phyloP scores from a whole-genome alignment of 2,329 filamentous ascomycete genomes.

The Magnaporthales sp. region DNA sequence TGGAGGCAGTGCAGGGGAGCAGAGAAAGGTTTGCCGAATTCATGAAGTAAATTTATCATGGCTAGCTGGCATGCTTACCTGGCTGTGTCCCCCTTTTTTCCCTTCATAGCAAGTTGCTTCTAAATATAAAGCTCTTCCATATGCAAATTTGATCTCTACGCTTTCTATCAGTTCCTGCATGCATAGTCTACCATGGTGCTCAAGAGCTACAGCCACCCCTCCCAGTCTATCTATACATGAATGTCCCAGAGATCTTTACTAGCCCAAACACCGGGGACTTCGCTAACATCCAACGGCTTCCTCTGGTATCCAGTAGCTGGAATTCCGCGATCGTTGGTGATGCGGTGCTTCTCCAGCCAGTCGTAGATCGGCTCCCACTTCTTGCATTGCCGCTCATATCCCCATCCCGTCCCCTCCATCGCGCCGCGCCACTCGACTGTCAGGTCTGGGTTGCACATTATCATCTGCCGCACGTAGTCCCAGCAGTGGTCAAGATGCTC shows the following conservation, averaged over 20 bases:
- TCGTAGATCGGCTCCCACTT: background rate
- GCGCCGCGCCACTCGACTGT: conserved; percentile 25
- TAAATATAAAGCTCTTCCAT: too few species aligned
- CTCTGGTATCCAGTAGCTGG: background rate
- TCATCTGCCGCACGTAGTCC: conserved; percentile 29
- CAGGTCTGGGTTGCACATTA: conserved; percentile 28
- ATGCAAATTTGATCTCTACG: too few species aligned
- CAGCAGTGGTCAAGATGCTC: conserved; percentile 31
- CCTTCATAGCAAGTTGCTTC: too few species aligned
- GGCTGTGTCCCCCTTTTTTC: too few species aligned
- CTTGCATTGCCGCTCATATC: background rate
- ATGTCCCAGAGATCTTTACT: too few species aligned
- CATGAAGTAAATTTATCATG: background rate
- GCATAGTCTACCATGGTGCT: too few species aligned
- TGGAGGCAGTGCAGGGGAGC: background rate
- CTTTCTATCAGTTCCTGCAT: too few species aligned
- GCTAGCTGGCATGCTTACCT: too few species aligned
- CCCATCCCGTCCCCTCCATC: conserved; percentile 15
- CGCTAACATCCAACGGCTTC: background rate
- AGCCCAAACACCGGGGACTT: background rate
- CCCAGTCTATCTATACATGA: too few species aligned
- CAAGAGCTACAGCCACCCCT: too few species aligned
- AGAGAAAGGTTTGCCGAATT: background rate
- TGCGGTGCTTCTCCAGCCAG: background rate
- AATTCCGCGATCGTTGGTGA: background rate